phyloP scores from a whole-genome alignment of 768 basidiomycete species.

The Macrolepiota albuminosa region DNA sequence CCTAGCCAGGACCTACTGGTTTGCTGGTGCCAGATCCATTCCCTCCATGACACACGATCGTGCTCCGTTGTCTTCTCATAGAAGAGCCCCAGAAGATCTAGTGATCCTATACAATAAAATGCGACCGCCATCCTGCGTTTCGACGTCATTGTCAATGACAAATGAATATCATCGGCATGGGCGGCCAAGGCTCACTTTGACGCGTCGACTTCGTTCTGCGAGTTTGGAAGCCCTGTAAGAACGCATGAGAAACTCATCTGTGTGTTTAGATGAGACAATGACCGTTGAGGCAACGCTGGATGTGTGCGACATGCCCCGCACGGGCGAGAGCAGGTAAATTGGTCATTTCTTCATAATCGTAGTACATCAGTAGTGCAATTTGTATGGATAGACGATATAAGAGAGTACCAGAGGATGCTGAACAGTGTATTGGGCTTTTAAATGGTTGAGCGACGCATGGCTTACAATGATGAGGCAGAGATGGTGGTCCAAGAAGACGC shows the following conservation, averaged over 20 bases:
- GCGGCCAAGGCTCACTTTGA: slow-evolving; percentile 46
- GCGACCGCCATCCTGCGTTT: slow-evolving; percentile 66
- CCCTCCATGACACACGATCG: slow-evolving; percentile 61
- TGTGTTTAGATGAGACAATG: slow-evolving; percentile 4
- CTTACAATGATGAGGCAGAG: slow-evolving; percentile 12
- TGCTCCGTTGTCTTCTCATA: slow-evolving; percentile 37
- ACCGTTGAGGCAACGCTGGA: slow-evolving; percentile 61
- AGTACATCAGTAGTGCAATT: slow-evolving; percentile 1
- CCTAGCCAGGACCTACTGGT: slow-evolving; percentile 45
- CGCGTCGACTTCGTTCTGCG: slow-evolving; percentile 65
- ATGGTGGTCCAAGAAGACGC: slow-evolving; percentile 12
- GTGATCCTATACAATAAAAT: slow-evolving; percentile 83
- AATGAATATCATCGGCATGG: neutral
- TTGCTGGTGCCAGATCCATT: slow-evolving; percentile 92
- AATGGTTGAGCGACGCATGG: slow-evolving; percentile 13
- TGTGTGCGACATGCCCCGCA: slow-evolving; percentile 59
- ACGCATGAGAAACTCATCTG: neutral
- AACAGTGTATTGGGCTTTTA: slow-evolving; percentile 8
- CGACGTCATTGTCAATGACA: slow-evolving; percentile 5
- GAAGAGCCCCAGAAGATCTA: slow-evolving; percentile 69
- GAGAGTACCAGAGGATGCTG: neutral
- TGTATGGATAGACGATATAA: slow-evolving; percentile 1
- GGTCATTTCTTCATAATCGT: slow-evolving; percentile 15
- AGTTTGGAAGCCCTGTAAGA: slow-evolving; percentile 52
- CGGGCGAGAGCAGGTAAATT: slow-evolving; percentile 33